Conservation (phyloP, 176 grass and related monocot genomes). For the Dactylis glomerata region DNA sequence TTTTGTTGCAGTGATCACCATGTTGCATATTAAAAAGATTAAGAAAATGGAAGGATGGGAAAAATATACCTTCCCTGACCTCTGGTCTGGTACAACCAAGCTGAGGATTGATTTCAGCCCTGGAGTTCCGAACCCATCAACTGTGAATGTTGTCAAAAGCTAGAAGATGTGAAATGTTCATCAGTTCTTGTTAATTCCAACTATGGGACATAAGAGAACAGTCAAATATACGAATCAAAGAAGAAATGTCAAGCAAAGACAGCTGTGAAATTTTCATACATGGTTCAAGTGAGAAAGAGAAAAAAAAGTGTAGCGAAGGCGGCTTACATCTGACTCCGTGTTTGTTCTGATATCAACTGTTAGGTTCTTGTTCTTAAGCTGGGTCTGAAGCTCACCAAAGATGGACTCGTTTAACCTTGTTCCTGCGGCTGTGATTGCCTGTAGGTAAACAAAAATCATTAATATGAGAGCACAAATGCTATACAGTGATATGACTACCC, state of each 20-base stretch:
- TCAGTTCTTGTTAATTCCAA: background rate
- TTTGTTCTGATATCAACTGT: constrained; percentile 69
- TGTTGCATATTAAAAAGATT: background rate
- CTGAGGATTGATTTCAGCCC: constrained; percentile 70
- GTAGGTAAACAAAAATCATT: constrained; percentile 31
- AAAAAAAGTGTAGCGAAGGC: background rate
- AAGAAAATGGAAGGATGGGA: background rate
- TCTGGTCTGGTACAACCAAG: constrained; percentile 72
- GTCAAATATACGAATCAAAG: background rate
- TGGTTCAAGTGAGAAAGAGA: background rate
- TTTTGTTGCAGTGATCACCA: background rate
- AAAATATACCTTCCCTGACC: constrained; percentile 65
- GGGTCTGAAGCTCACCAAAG: constrained; percentile 63
- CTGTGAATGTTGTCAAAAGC: constrained; percentile 62
- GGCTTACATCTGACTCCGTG: constrained; percentile 71
- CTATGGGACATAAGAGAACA: background rate
- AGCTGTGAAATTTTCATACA: background rate
- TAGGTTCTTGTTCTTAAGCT: constrained; percentile 71
- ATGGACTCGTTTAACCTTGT: constrained; percentile 62
- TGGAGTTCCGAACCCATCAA: constrained; percentile 57
- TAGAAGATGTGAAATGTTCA: constrained; percentile 30
- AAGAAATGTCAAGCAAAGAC: background rate
- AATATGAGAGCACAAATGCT: background rate
- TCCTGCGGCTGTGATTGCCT: constrained; percentile 56
- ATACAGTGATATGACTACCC: background rate